Evolutionary conservation across 2,329 filamentous ascomycete species (phyloP).

Genomic region (Penicillium sp.): DNA sequence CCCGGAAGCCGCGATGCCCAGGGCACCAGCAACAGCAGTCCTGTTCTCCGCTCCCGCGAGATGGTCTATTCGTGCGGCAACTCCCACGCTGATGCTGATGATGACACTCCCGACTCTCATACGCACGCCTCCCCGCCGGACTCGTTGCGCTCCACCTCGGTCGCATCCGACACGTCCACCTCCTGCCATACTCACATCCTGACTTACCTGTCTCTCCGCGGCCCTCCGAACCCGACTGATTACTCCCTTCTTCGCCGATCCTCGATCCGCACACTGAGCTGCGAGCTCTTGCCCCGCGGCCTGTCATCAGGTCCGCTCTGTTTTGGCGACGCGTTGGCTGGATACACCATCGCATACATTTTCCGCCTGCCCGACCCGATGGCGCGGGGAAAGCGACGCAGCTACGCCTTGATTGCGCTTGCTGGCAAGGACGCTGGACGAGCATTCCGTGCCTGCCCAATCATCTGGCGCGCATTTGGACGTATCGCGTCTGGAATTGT

Average conservation of each 20-base stretch:
- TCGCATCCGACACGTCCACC: slow-evolving; percentile 39
- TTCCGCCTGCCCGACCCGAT: slow-evolving; percentile 55
- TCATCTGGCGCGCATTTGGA: slow-evolving; percentile 51
- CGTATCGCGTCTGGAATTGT: slow-evolving; percentile 50
- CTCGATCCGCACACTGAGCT: slow-evolving; percentile 53
- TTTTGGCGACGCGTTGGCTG: slow-evolving; percentile 51
- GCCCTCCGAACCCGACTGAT: slow-evolving; percentile 48
- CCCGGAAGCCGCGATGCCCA: slow-evolving; percentile 47
- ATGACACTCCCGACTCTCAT: slow-evolving; percentile 31
- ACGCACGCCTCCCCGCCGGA: slow-evolving; percentile 34
- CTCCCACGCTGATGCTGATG: slow-evolving; percentile 32
- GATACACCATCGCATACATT: slow-evolving; percentile 55
- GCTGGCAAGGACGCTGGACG: slow-evolving; percentile 48
- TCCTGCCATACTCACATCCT: slow-evolving; percentile 51
- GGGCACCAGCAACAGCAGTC: slow-evolving; percentile 46
- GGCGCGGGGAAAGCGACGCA: slow-evolving; percentile 51
- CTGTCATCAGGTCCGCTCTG: slow-evolving; percentile 53
- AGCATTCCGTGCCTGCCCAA: slow-evolving; percentile 42
- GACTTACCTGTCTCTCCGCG: slow-evolving; percentile 54
- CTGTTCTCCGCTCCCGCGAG: slow-evolving; percentile 51
- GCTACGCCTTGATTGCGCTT: slow-evolving; percentile 53
- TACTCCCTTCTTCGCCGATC: slow-evolving; percentile 53
- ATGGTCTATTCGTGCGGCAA: slow-evolving; percentile 48
- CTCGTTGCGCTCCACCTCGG: slow-evolving; percentile 37
- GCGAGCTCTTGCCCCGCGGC: slow-evolving; percentile 51